Percentiles rank a stretch among this genome's conserved stretches.
Evolutionary conservation across 2,329 filamentous ascomycete species (phyloP).

Genomic region (Domatiomyces globalis): DNA sequence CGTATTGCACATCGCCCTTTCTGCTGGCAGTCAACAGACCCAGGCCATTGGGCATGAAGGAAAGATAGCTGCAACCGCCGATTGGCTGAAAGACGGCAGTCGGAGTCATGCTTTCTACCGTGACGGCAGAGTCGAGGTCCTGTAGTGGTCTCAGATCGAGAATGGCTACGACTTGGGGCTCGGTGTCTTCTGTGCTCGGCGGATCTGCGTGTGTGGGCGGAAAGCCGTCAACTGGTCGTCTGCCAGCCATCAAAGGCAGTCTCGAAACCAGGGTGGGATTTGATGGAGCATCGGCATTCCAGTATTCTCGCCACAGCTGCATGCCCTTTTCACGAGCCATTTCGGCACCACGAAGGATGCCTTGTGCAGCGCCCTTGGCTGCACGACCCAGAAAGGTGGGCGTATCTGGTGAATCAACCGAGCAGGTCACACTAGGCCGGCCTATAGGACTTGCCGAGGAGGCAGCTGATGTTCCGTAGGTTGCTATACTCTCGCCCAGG

Average conservation of each 20-base stretch:
- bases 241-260: constrained; percentile 15
- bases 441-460: constrained; percentile 30
- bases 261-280: constrained; percentile 20
- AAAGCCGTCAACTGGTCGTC: constrained; percentile 25
- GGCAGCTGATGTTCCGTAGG: constrained; percentile 27
- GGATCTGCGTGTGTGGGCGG: constrained; percentile 34
- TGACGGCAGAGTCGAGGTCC: constrained; percentile 21
- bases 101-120: constrained; percentile 19
- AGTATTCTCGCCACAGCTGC: constrained; percentile 38
- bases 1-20: constrained; percentile 37
- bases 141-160: constrained; percentile 33
- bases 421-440: constrained; percentile 30
- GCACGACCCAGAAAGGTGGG: constrained; percentile 35
- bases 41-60: constrained; percentile 34
- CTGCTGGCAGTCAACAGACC: constrained; percentile 34
- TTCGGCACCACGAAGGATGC: constrained; percentile 33
- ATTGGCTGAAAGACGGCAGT: constrained; percentile 34
- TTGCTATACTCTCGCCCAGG: constrained; percentile 25
- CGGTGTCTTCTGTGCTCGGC: constrained; percentile 22
- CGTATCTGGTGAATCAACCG: constrained; percentile 33
- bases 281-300: constrained; percentile 28
- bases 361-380: constrained; percentile 36
- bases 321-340: constrained; percentile 37
- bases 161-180: constrained; percentile 33
- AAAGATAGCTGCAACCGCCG: constrained; percentile 36